Conservation (phyloP, 225 moss, liverwort and hornwort genomes). For the Physcomitrellopsis africana region DNA sequence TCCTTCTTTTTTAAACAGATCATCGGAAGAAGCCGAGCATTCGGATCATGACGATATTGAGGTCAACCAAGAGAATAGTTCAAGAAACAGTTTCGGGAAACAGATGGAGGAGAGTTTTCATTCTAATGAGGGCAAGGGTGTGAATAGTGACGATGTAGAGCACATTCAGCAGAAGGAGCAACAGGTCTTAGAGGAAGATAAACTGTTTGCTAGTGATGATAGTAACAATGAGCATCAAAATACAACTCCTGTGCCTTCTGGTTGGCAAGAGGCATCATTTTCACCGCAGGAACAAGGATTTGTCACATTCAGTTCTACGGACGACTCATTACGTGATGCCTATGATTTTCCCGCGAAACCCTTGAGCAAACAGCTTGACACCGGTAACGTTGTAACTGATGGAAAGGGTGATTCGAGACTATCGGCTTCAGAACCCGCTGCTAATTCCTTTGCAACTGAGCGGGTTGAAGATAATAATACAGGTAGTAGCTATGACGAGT, state of each 20-base stretch:
- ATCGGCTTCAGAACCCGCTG: constrained; percentile 1
- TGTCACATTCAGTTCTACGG: constrained; percentile 43
- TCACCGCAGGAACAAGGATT: constrained; percentile 56
- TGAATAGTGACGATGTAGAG: constrained; percentile 22
- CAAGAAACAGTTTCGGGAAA: constrained; percentile 41
- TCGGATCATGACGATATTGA: constrained; percentile 31
- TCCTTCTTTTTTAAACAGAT: constrained; percentile 30
- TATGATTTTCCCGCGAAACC: neutral
- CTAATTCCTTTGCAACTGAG: neutral
- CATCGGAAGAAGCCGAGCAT: constrained; percentile 26
- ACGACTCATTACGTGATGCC: constrained; percentile 8
- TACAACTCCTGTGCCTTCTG: constrained; percentile 30
- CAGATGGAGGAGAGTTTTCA: constrained; percentile 37
- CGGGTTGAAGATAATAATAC: neutral
- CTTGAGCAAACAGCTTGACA: constrained; percentile 3
- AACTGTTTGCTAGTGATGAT: constrained; percentile 17
- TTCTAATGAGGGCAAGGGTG: constrained; percentile 35
- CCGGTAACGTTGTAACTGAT: constrained; percentile 46
- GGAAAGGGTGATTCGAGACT: constrained; percentile 3
- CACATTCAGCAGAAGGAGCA: constrained; percentile 1
- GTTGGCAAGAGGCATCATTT: constrained; percentile 31
- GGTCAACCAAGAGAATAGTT: constrained; percentile 36
- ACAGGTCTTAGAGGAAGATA: constrained; percentile 11
- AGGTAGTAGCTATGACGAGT: constrained; percentile 4
- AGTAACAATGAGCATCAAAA: constrained; percentile 15